Conservation (phyloP, 75 land plant species). For the Pseudotsuga menziesii region DNA sequence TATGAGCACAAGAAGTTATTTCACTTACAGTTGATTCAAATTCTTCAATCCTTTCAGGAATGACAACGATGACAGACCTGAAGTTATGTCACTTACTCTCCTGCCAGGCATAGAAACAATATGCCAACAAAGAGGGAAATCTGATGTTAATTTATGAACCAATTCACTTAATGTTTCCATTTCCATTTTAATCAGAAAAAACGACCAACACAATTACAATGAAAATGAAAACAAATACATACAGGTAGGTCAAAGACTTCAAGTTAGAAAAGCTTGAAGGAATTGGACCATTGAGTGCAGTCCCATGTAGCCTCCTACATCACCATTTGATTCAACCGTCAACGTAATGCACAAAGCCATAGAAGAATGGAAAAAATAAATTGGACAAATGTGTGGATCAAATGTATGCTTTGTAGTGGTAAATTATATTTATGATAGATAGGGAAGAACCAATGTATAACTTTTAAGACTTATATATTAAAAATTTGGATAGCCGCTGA, state of each 20-base stretch:
- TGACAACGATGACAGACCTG: slow-evolving; percentile 34
- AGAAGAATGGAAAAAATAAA: not conserved
- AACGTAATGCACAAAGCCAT: not conserved
- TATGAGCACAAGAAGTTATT: not conserved
- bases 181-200: not conserved
- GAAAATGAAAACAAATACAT: not conserved
- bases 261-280: slow-evolving; percentile 20
- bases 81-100: slow-evolving; percentile 36
- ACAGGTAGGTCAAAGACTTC: slow-evolving; percentile 17
- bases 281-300: slow-evolving; percentile 30
- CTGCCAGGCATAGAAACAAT: slow-evolving; percentile 9
- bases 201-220: not conserved
- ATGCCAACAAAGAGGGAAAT: not conserved
- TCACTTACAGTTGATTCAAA: slow-evolving; percentile 27
- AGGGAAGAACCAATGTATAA: no score
- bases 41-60: slow-evolving; percentile 29
- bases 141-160: not conserved
- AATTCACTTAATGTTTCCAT: not conserved
- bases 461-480: no score
- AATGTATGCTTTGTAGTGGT: no score
- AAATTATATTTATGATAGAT: no score
- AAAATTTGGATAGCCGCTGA: no score
- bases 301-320: slow-evolving; percentile 27
- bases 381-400: no score
- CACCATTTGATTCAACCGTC: slow-evolving; percentile 1